Percentiles rank a stretch among this genome's conserved stretches.
Conservation (phyloP, 2,329 filamentous ascomycete genomes). For the Cordyceps javanica region DNA sequence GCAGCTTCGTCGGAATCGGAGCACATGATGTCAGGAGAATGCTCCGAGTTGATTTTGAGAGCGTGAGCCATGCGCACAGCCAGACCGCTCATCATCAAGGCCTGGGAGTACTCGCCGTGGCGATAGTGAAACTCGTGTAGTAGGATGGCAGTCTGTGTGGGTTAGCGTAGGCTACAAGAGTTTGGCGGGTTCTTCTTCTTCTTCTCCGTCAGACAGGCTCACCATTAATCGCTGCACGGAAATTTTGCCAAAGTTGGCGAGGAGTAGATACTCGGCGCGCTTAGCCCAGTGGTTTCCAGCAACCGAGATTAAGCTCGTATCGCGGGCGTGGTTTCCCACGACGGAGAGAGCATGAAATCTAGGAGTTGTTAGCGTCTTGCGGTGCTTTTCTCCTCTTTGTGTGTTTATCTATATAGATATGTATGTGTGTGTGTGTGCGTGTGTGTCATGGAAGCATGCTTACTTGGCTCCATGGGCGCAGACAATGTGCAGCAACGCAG, state of each 20-base stretch:
- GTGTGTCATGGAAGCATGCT: too few species aligned
- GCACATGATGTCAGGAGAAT: slow-evolving; percentile 32
- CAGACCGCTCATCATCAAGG: slow-evolving; percentile 35
- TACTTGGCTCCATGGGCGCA: slow-evolving; percentile 35
- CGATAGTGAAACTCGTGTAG: slow-evolving; percentile 36
- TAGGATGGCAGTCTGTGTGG: slow-evolving; percentile 28
- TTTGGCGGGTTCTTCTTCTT: not conserved
- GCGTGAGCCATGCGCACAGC: slow-evolving; percentile 36
- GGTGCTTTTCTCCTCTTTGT: not conserved
- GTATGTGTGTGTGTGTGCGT: too few species aligned
- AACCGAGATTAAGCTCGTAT: slow-evolving; percentile 24
- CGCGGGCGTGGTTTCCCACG: slow-evolving; percentile 24
- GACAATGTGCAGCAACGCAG: slow-evolving; percentile 30
- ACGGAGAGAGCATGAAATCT: slow-evolving; percentile 30
- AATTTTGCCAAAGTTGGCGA: slow-evolving; percentile 33
- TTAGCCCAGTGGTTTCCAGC: slow-evolving; percentile 34
- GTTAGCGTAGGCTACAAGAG: slow-evolving; percentile 1
- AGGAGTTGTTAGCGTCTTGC: slow-evolving; percentile 8
- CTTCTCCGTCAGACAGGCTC: too few species aligned
- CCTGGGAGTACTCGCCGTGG: slow-evolving; percentile 33
- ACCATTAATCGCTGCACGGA: slow-evolving; percentile 35
- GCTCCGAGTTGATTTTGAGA: slow-evolving; percentile 33
- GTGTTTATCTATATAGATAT: too few species aligned
- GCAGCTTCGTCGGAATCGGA: slow-evolving; percentile 24
- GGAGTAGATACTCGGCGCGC: slow-evolving; percentile 29